These are phyloP conservation scores for Astragalus membranaceus DNA, from an alignment of 306 rosid genomes.

Conservation along the genomic window DNA sequence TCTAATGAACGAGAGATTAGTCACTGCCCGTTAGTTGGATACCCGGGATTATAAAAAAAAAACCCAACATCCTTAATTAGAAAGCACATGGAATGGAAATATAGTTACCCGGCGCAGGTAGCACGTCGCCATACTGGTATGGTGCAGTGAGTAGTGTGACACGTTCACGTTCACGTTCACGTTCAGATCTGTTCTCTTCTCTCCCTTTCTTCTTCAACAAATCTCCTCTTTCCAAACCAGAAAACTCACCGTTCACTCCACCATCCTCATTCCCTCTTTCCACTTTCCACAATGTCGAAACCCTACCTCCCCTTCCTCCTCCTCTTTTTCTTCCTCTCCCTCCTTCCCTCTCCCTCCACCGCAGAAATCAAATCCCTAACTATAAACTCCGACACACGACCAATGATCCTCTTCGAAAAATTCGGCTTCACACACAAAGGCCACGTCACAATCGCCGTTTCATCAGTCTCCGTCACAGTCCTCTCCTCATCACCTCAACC, in stretches of 20 bases:
- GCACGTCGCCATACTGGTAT: conserved; percentile 5
- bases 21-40: no score
- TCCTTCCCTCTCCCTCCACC: conserved; percentile 24
- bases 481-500: conserved; percentile 8
- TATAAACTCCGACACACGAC: conserved; percentile 57
- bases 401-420: conserved; percentile 87
- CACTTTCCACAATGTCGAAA: conserved; percentile 34
- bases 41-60: no score
- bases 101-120: not conserved
- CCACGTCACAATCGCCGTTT: conserved; percentile 51
- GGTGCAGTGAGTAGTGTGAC: not conserved
- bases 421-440: conserved; percentile 88
- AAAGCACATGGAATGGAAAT: no score
- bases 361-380: conserved; percentile 81
- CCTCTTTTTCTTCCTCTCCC: conserved; percentile 20
- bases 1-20: no score
- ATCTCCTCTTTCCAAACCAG: not conserved
- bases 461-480: conserved; percentile 42
- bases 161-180: not conserved
- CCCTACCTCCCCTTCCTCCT: not conserved
- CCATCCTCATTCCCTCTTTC: not conserved
- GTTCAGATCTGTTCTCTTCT: not conserved
- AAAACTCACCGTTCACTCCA: not conserved
- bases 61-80: no score
- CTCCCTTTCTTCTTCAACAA: not conserved